These are phyloP conservation scores for Reutealis trisperma DNA, from an alignment of 345 rosid species.

Conservation along the genomic window DNA sequence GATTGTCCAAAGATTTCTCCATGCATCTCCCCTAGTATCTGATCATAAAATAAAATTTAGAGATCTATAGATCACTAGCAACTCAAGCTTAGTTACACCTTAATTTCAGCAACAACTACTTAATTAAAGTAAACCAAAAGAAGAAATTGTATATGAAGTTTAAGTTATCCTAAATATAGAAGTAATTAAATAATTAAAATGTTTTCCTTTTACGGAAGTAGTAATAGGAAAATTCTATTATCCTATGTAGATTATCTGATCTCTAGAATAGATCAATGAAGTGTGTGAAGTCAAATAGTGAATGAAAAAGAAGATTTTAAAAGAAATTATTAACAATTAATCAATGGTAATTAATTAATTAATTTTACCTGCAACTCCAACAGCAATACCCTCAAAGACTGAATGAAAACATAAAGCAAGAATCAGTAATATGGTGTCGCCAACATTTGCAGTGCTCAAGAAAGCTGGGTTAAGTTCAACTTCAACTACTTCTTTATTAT, in stretches of 20 bases:
- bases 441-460: conserved; percentile 46
- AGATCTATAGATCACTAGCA: neutral
- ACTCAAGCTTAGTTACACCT: neutral
- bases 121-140: too few species aligned
- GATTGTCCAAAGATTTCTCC: conserved; percentile 88
- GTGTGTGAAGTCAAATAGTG: neutral
- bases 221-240: too few species aligned
- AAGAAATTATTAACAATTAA: neutral
- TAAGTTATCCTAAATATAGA: neutral
- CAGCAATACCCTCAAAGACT: conserved; percentile 81
- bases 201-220: too few species aligned
- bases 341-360: neutral
- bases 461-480: conserved; percentile 38
- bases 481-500: conserved; percentile 12
- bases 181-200: too few species aligned
- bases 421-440: conserved; percentile 74
- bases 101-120: too few species aligned
- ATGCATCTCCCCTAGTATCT: conserved; percentile 62
- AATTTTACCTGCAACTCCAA: conserved; percentile 69
- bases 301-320: neutral
- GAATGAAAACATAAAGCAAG: conserved; percentile 82
- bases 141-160: neutral
- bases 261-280: neutral
- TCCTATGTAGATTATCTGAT: too few species aligned
- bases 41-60: neutral